Percentiles rank a stretch among this genome's conserved stretches.
Conservation (phyloP, 331 rosid species). For the Spiraea crenata region DNA sequence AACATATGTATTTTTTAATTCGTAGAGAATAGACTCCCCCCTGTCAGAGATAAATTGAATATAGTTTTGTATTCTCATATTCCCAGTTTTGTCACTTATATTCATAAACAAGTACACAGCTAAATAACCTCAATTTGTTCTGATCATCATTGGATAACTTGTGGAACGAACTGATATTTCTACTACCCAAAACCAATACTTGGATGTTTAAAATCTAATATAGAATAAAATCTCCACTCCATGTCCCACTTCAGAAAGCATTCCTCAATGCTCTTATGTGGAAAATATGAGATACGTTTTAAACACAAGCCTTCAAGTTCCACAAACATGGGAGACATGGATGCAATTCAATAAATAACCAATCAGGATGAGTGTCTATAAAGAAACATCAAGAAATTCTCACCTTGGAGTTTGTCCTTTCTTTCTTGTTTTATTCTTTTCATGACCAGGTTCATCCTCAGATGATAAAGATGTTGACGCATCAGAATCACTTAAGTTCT, state of each 20-base stretch:
- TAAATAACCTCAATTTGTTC: background rate
- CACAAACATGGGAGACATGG: background rate
- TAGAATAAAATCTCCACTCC: background rate
- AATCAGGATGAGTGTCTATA: background rate
- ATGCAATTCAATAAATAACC: background rate
- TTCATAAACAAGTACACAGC: background rate
- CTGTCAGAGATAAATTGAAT: background rate
- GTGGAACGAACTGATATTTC: background rate
- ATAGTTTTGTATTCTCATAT: background rate
- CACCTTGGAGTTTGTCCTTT: constrained; percentile 65
- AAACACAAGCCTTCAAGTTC: background rate
- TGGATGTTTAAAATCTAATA: background rate
- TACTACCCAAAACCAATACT: background rate
- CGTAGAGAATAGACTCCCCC: too few species aligned
- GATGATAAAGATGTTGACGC: constrained; percentile 36
- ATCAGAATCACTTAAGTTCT: constrained; percentile 49
- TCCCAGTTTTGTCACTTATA: background rate
- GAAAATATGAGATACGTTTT: background rate
- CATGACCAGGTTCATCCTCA: constrained; percentile 42
- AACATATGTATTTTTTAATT: background rate
- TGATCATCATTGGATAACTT: background rate
- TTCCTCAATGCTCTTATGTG: background rate
- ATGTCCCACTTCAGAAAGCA: background rate
- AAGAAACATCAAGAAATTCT: constrained; percentile 25
- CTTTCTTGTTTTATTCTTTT: constrained; percentile 20